Conservation (phyloP, 495 filamentous ascomycete species). For the Zalerion maritima region DNA sequence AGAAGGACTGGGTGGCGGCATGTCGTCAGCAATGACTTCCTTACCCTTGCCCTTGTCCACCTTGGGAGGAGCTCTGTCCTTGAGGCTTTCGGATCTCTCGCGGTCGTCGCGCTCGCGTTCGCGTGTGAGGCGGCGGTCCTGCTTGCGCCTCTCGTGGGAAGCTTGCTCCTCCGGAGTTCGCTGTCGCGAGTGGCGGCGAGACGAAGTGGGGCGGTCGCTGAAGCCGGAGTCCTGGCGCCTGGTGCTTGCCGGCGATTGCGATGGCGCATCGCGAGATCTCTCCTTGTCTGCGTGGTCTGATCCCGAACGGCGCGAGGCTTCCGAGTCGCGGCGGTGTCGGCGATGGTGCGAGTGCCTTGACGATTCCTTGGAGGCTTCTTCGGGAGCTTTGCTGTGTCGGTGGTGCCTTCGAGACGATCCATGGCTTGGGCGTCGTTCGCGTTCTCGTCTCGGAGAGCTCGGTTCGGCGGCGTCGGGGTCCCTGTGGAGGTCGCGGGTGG, state of each 20-base stretch:
- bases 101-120: conserved; percentile 16
- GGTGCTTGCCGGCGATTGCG: conserved; percentile 12
- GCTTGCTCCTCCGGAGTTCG: conserved; percentile 31
- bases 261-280: too few species aligned
- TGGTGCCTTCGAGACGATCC: too few species aligned
- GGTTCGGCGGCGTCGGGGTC: too few species aligned
- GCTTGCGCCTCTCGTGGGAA: conserved; percentile 28
- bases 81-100: conserved; percentile 12
- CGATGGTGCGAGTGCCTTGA: conserved; percentile 16
- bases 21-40: too few species aligned
- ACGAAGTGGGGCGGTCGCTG: conserved; percentile 14
- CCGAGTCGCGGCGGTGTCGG: conserved; percentile 20
- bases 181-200: conserved; percentile 11
- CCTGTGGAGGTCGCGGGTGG: too few species aligned
- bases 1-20: too few species aligned
- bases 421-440: too few species aligned
- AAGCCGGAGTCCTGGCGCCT: conserved; percentile 20
- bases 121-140: conserved; percentile 13
- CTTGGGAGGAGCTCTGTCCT: conserved; percentile 13
- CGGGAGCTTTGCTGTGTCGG: conserved; percentile 26
- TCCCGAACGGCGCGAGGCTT: conserved; percentile 15
- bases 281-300: too few species aligned
- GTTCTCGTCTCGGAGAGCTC: too few species aligned
- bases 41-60: conserved; percentile 12
- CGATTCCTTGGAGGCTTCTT: conserved; percentile 14